Percentiles rank a stretch among this genome's conserved stretches.
phyloP scores from a whole-genome alignment of 2,329 filamentous ascomycete genomes.

The Fusarium sp. region DNA sequence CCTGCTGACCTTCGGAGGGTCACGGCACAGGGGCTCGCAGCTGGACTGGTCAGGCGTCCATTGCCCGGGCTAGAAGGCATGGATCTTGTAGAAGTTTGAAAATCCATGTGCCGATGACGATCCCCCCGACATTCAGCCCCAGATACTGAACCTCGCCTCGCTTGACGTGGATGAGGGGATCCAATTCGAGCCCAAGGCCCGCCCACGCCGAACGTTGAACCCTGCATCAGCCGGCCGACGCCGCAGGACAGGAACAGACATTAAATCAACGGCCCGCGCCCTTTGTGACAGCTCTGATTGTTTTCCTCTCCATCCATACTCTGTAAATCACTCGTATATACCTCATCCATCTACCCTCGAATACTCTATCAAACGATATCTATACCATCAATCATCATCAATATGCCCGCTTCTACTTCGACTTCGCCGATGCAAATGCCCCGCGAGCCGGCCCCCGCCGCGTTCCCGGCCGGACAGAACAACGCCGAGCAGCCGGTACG shows the following conservation, averaged over 20 bases:
- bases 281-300: conserved; percentile 26
- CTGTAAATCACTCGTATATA: background rate
- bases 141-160: conserved; percentile 7
- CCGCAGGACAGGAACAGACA: background rate
- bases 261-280: conserved; percentile 36
- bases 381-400: background rate
- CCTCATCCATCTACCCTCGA: background rate
- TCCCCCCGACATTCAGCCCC: conserved; percentile 13
- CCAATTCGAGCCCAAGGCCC: conserved; percentile 15
- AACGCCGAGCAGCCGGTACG: conserved; percentile 53
- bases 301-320: conserved; percentile 8
- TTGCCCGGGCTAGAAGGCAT: background rate
- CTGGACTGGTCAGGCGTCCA: conserved; percentile 29
- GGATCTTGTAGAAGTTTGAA: background rate
- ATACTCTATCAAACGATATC: background rate
- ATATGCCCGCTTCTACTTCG: conserved; percentile 34
- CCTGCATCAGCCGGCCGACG: conserved; percentile 22
- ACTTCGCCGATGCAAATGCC: conserved; percentile 47
- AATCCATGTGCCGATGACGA: conserved; percentile 2
- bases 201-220: conserved; percentile 21
- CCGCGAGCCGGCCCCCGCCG: conserved; percentile 49
- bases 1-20: conserved; percentile 43
- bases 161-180: conserved; percentile 16
- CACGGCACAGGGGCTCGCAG: conserved; percentile 30
- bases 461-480: conserved; percentile 41